Evolutionary conservation across 2,329 filamentous ascomycete species (phyloP).

Genomic region (Magnaporthiopsis poae): DNA sequence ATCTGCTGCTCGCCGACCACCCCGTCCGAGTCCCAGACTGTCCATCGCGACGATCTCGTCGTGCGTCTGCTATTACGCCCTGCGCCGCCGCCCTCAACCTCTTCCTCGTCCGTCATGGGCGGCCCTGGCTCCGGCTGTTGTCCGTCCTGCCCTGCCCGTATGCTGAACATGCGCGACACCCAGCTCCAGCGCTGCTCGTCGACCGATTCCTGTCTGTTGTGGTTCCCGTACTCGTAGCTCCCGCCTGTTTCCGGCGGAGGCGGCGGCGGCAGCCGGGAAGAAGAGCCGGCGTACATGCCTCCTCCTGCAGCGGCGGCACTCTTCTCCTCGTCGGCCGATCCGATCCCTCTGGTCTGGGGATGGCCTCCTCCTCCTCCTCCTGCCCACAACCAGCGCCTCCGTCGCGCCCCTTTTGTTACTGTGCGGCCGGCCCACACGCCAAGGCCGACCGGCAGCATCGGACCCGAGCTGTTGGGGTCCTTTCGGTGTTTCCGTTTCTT

Average conservation of each 20-base stretch:
- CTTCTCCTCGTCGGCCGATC: neutral
- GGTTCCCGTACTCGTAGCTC: conserved; percentile 33
- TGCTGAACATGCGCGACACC: conserved; percentile 14
- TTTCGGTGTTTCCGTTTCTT: neutral
- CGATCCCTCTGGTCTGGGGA: neutral
- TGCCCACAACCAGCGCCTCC: neutral
- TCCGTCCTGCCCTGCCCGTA: conserved; percentile 1
- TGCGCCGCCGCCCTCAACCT: neutral
- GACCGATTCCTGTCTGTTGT: conserved; percentile 36
- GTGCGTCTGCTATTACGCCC: conserved; percentile 8
- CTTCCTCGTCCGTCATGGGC: neutral
- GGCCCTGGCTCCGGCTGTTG: neutral
- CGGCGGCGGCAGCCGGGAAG: too few relatives aligned
- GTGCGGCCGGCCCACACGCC: conserved; percentile 6
- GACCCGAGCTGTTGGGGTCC: neutral
- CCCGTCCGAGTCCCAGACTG: conserved; percentile 9
- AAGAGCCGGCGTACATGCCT: neutral
- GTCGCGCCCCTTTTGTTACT: neutral
- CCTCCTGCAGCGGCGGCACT: neutral
- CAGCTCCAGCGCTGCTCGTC: conserved; percentile 13
- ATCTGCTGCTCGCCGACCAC: conserved; percentile 6
- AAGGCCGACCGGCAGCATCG: conserved; percentile 2
- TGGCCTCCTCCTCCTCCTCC: too few relatives aligned
- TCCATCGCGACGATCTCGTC: conserved; percentile 13
- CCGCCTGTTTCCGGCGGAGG: neutral